Percentiles rank a stretch among this genome's conserved stretches.
Evolutionary conservation across 768 basidiomycete species (phyloP).

Genomic region (Rhodotorula sphaerocarpa): DNA sequence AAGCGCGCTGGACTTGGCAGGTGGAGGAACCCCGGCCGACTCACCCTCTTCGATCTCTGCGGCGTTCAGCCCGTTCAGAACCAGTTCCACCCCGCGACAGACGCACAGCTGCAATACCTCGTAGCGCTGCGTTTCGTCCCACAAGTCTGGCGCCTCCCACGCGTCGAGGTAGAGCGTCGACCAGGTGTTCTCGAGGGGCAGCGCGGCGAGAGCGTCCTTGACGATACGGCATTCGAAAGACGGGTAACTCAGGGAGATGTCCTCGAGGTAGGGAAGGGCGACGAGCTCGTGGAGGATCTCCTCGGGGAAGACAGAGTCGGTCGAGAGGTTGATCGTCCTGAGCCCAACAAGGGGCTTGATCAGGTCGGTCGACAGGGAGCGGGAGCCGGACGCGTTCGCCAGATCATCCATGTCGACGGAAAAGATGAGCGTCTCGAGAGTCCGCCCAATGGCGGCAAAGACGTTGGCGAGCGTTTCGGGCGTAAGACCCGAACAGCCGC

Average conservation of each 20-base stretch:
- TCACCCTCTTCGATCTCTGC: no score
- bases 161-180: background rate
- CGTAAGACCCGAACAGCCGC: background rate
- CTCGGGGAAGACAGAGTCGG: constrained; percentile 7
- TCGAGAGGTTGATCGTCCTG: background rate
- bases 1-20: no score
- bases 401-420: constrained; percentile 10
- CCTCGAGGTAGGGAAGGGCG: background rate
- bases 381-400: background rate
- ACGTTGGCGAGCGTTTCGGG: background rate
- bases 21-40: no score
- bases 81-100: background rate
- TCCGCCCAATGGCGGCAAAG: background rate
- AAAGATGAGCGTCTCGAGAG: background rate
- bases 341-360: background rate
- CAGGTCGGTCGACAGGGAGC: background rate
- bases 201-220: background rate
- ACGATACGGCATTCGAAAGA: background rate
- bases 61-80: background rate
- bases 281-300: background rate
- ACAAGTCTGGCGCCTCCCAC: constrained; percentile 3
- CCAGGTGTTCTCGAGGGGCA: background rate
- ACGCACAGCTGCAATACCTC: background rate
- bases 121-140: background rate
- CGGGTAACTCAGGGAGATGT: background rate